phyloP scores from a whole-genome alignment of 2,329 filamentous ascomycete genomes.

The Alternaria triticina region DNA sequence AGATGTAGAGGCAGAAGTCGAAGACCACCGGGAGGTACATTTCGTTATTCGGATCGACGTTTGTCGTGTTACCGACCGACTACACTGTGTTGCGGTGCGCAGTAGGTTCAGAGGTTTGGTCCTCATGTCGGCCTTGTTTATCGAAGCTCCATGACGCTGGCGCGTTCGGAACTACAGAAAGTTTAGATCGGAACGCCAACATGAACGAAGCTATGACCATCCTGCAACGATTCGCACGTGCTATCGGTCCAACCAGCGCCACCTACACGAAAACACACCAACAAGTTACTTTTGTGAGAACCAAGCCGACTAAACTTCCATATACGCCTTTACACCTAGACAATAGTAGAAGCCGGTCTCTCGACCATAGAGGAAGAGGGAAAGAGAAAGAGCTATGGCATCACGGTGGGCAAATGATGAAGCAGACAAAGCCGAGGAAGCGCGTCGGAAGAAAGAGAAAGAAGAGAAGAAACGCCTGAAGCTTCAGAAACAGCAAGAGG shows the following conservation, averaged over 20 bases:
- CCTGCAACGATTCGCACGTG: conserved; percentile 3
- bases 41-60: conserved; percentile 9
- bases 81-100: conserved; percentile 28
- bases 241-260: not conserved
- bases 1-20: conserved; percentile 20
- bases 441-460: conserved; percentile 78
- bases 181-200: conserved; percentile 35
- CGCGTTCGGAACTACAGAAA: conserved; percentile 29
- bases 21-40: conserved; percentile 48
- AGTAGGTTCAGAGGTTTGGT: conserved; percentile 34
- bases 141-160: conserved; percentile 43
- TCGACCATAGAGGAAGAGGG: not conserved
- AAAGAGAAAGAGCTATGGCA: conserved; percentile 51
- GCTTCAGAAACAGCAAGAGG: conserved; percentile 76
- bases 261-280: not conserved
- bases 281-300: not conserved
- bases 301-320: not conserved
- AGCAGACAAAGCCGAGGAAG: conserved; percentile 77
- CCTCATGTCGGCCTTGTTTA: conserved; percentile 38
- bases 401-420: conserved; percentile 90
- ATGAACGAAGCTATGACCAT: conserved; percentile 45
- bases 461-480: conserved; percentile 88
- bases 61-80: conserved; percentile 13
- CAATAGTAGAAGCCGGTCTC: not conserved
- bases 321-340: not conserved